Evolutionary conservation across 2,329 filamentous ascomycete genomes (phyloP).

Genomic region (Xylariaceae sp.): DNA sequence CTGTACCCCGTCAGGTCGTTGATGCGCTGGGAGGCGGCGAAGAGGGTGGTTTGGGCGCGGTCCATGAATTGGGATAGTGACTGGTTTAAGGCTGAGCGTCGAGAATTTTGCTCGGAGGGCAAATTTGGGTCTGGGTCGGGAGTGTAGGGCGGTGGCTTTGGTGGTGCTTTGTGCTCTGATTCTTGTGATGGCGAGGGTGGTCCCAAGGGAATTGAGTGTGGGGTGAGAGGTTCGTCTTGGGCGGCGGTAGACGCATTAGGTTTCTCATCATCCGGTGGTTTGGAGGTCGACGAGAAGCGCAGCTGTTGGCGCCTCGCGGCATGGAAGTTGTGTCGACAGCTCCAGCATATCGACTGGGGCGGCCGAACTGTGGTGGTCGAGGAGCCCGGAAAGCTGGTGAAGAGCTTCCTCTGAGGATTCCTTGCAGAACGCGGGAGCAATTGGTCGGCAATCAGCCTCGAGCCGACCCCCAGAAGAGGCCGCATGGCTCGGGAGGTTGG

Average conservation of each 20-base stretch:
- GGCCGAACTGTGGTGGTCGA: neutral
- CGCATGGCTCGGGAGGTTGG: constrained; percentile 27
- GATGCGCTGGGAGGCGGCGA: constrained; percentile 81
- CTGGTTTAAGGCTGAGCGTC: constrained; percentile 41
- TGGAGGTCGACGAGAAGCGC: constrained; percentile 32
- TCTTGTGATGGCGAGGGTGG: constrained; percentile 1
- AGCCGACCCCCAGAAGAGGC: constrained; percentile 26
- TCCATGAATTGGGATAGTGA: constrained; percentile 77
- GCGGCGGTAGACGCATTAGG: neutral
- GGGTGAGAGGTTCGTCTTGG: neutral
- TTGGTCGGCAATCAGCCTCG: constrained; percentile 28
- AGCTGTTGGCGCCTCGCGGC: constrained; percentile 18
- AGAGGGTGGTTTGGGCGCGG: constrained; percentile 78
- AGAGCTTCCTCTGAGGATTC: constrained; percentile 20
- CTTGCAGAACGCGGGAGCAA: constrained; percentile 22
- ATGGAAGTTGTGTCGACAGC: constrained; percentile 24
- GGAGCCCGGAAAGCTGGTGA: constrained; percentile 9
- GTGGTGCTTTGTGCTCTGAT: constrained; percentile 4
- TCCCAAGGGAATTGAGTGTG: neutral
- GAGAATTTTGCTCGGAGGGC: constrained; percentile 45
- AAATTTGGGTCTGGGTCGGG: constrained; percentile 32
- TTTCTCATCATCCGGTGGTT: constrained; percentile 18
- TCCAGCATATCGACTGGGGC: constrained; percentile 27
- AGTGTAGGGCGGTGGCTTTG: constrained; percentile 8
- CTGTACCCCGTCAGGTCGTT: constrained; percentile 95